Evolutionary conservation across 805 yeast species (phyloP).

Genomic region (Kodamaea sagamina): DNA sequence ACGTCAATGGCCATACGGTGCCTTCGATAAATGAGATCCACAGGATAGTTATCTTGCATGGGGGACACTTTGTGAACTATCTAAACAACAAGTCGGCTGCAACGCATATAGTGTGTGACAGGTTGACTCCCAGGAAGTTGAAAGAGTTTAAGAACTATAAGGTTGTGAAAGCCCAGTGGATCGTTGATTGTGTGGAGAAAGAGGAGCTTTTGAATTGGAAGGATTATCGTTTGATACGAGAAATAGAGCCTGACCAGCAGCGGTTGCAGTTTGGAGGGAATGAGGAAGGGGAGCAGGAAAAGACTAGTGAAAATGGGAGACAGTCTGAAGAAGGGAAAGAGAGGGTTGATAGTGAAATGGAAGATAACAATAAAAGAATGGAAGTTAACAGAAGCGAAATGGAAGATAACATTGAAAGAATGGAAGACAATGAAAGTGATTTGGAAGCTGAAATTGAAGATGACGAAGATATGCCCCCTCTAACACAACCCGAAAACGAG

Average conservation of each 20-base stretch:
- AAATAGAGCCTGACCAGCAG: conserved; percentile 56
- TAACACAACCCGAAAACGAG: conserved; percentile 17
- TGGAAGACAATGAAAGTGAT: neutral
- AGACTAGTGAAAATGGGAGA: too few species aligned
- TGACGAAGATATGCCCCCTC: conserved; percentile 12
- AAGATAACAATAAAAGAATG: conserved; percentile 10
- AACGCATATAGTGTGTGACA: conserved; percentile 82
- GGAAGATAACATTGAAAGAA: conserved; percentile 2
- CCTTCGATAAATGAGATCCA: conserved; percentile 80
- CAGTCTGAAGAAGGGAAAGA: too few species aligned
- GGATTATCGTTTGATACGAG: conserved; percentile 54
- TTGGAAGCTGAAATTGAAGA: conserved; percentile 3
- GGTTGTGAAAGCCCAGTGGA: conserved; percentile 85
- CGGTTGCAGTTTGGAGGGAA: conserved; percentile 29
- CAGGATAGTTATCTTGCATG: conserved; percentile 68
- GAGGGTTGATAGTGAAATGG: too few species aligned
- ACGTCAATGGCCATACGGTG: conserved; percentile 86
- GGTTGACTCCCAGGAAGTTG: conserved; percentile 74
- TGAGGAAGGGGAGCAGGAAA: too few species aligned
- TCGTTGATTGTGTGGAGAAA: conserved; percentile 59
- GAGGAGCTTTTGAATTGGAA: conserved; percentile 65
- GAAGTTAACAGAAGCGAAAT: too few species aligned
- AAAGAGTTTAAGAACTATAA: conserved; percentile 64
- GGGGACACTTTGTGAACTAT: conserved; percentile 75
- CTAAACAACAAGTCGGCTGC: conserved; percentile 69